Base-by-base conservation (phyloP, 169 alveolate genomes). In the Eimeria tenella region DNA sequence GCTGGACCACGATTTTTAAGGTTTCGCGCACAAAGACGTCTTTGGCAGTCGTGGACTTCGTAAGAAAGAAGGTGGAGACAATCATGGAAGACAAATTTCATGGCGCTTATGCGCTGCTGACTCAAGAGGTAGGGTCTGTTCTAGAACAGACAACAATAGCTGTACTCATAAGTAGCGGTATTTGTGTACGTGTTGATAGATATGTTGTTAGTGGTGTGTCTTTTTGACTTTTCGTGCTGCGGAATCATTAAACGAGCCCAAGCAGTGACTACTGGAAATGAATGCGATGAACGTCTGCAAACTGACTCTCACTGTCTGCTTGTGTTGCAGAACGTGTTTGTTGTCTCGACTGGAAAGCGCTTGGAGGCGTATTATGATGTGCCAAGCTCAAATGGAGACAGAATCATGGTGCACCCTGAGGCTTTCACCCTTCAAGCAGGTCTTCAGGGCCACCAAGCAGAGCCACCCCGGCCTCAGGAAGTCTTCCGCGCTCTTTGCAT, bases 1-100 rank as follows among this genome's bases (percentile, higher is more conserved):
- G 94, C 93, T 94, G 96, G 96, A 94, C 96, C 58, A 94, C 96
- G 11, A 77, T 94, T 17, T 94, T 94, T 87, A 94, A 94, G 53
- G 92, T 94, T 23, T 92, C 84, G 19, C 92, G 96, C 58, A 88
- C 93, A 21, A 77, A 83, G 70, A 52, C 93, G 52, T 52, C 90
- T 7, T 68, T 94, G 75, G 74, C 93, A 5, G 55, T 94, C 17
- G 94, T 77, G 49, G 94, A 77, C 55, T 94, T 56, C 60, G 94
- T 94, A 23, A 77, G 83, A 21, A 94, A 94, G 71, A 77, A 88
- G 21, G 86, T 94, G 0, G 94, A 90, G 65, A 83, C 93, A 11
- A 81, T 90, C 71, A 62, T 94, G 53, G 94, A 63, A 62, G 96
- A 94, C 87, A 88, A 79, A 25, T 94, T 94, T 60, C 96, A 94